Evolutionary conservation across 345 rosid species (phyloP), one percentile per base, ranked within the genome.

Genomic region (Luvunga scandens): DNA sequence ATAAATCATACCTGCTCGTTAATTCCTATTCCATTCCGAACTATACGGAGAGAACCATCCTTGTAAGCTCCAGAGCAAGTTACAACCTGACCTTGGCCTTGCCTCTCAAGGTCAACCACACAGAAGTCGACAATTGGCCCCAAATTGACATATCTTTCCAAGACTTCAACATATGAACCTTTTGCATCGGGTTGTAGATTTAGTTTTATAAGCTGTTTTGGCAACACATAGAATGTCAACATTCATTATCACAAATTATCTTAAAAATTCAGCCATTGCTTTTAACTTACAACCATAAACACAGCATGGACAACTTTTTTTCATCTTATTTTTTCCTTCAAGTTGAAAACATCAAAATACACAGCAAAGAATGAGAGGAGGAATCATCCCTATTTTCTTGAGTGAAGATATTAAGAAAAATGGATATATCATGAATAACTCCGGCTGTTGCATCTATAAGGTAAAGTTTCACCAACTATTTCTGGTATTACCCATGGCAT

Each of bases 21-120:
- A 74, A 95, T 93, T 87, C 99, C 99, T 73, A 95, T 93, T 65
- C 99, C 99, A 87, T 92, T 95, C 70, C 98, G 93, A 82, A 95
- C 97, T 42, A 95, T 87, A 55, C 97, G 92, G 62, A 95, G 96
- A 79, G 99, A 95, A 82, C 99, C 99, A 82, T 95, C 99, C 89
- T 95, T 95, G 69, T 92, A 88, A 75, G 96, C 98, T 82, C 99
- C 98, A 76, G 98, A 92, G 87, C 98, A 93, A 73, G 99, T 95
- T 42, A 95, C 97, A 79, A 95, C 97, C 88, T 95, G 99, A 71
- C 98, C 95, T 84, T 93, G 98, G 81, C 99, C 99, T 84, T 95
- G 99, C 88, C 98, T 92, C 90, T 95, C 99, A 57, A 93, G 96
- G 86, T 95, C 97, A 72, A 95, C 95, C 71, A 93, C 97, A 82